Conservation (phyloP, 176 grass and related monocot genomes). For the Saccharum spontaneum region DNA sequence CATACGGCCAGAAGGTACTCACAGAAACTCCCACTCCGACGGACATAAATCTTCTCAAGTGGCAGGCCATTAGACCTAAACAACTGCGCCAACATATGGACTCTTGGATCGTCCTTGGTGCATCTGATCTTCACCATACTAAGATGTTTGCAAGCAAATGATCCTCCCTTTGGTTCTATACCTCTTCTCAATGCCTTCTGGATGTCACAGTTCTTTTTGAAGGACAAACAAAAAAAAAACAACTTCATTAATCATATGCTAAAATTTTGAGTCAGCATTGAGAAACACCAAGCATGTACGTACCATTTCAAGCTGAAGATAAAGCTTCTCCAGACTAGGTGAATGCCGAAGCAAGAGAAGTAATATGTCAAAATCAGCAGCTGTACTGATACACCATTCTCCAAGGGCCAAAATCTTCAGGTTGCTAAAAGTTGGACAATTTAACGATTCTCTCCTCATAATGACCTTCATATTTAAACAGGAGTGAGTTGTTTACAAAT, state of each 20-base stretch:
- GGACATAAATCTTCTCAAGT: conserved; percentile 32
- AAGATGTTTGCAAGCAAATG: conserved; percentile 44
- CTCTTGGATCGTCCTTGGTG: conserved; percentile 34
- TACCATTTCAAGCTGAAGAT: conserved; percentile 33
- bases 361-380: conserved; percentile 32
- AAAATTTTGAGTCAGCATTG: background rate
- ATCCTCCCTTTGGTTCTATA: background rate
- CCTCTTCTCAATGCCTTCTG: background rate
- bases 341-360: conserved; percentile 31
- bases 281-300: background rate
- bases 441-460: conserved; percentile 26
- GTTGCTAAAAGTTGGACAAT: conserved; percentile 33
- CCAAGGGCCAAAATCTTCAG: conserved; percentile 44
- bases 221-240: background rate
- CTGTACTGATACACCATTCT: conserved; percentile 42
- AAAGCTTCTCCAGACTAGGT: conserved; percentile 32
- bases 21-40: conserved; percentile 16
- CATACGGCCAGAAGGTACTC: background rate
- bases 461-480: conserved; percentile 29
- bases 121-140: conserved; percentile 44
- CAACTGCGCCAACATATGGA: conserved; percentile 41
- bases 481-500: background rate
- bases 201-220: conserved; percentile 18
- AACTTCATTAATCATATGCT: background rate
- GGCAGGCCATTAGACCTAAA: conserved; percentile 19